phyloP scores from a whole-genome alignment of 2,329 filamentous ascomycete genomes.

The Aspergillus proliferans region DNA sequence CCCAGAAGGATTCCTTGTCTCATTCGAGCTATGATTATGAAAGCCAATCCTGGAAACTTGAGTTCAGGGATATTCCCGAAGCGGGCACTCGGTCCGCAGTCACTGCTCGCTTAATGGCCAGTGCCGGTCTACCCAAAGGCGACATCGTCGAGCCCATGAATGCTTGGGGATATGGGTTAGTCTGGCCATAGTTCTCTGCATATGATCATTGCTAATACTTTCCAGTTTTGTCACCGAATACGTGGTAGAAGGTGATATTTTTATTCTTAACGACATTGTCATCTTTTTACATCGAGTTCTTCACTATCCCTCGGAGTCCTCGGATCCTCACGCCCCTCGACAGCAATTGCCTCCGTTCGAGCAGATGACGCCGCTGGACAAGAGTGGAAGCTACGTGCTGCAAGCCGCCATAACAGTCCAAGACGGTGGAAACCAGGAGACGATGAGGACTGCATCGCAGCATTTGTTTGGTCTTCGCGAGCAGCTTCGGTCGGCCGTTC shows the following conservation, averaged over 20 bases:
- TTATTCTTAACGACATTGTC: constrained; percentile 53
- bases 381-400: constrained; percentile 52
- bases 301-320: constrained; percentile 35
- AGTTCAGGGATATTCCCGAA: constrained; percentile 46
- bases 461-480: constrained; percentile 52
- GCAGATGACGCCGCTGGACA: constrained; percentile 48
- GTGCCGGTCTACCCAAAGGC: constrained; percentile 43
- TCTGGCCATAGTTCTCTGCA: constrained; percentile 9
- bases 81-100: constrained; percentile 48
- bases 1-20: no score
- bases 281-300: constrained; percentile 53
- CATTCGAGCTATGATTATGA: constrained; percentile 26
- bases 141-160: constrained; percentile 48
- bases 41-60: constrained; percentile 38
- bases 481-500: constrained; percentile 50
- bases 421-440: constrained; percentile 48
- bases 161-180: constrained; percentile 49
- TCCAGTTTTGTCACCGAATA: constrained; percentile 53
- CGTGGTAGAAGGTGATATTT: constrained; percentile 51
- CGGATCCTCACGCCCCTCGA: constrained; percentile 28
- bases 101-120: constrained; percentile 48
- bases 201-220: constrained; percentile 6
- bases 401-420: constrained; percentile 54
- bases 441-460: constrained; percentile 49
- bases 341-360: constrained; percentile 38